These are phyloP conservation scores for Fusarium liriodendri DNA, from an alignment of 2,329 filamentous ascomycete genomes.

Conservation along the genomic window DNA sequence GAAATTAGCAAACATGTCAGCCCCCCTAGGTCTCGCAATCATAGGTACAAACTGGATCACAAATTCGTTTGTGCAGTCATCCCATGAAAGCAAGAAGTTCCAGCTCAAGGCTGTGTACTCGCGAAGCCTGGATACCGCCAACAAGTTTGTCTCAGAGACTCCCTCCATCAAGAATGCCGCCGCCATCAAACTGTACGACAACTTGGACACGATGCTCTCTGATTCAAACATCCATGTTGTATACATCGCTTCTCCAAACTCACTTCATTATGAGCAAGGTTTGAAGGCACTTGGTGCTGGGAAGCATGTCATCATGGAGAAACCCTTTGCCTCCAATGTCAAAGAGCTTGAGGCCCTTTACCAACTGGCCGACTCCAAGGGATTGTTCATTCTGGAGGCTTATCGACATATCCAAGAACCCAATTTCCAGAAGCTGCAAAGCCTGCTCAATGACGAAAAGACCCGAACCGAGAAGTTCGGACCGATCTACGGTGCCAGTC, in stretches of 20 bases:
- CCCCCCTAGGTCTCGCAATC: conserved; percentile 30
- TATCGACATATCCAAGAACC: conserved; percentile 37
- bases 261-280: conserved; percentile 29
- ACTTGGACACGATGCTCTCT: conserved; percentile 22
- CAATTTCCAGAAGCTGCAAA: conserved; percentile 31
- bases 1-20: conserved; percentile 14
- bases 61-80: conserved; percentile 34
- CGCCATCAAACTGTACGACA: conserved; percentile 11
- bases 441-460: conserved; percentile 26
- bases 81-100: conserved; percentile 29
- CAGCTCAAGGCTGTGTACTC: conserved; percentile 28
- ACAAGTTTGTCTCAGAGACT: conserved; percentile 20
- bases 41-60: conserved; percentile 38
- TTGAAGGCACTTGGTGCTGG: conserved; percentile 13
- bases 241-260: conserved; percentile 37
- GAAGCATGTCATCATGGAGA: conserved; percentile 35
- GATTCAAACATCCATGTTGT: conserved; percentile 14
- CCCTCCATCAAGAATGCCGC: conserved; percentile 22
- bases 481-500: conserved; percentile 20
- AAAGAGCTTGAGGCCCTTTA: conserved; percentile 23
- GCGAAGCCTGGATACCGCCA: conserved; percentile 28
- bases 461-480: conserved; percentile 17
- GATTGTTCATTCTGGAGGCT: conserved; percentile 24
- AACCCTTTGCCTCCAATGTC: conserved; percentile 32
- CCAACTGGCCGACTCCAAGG: conserved; percentile 27